Evolutionary conservation across 306 rosid genomes (phyloP), one percentile per base, ranked within the genome.

Genomic region (Cajanus cajan): DNA sequence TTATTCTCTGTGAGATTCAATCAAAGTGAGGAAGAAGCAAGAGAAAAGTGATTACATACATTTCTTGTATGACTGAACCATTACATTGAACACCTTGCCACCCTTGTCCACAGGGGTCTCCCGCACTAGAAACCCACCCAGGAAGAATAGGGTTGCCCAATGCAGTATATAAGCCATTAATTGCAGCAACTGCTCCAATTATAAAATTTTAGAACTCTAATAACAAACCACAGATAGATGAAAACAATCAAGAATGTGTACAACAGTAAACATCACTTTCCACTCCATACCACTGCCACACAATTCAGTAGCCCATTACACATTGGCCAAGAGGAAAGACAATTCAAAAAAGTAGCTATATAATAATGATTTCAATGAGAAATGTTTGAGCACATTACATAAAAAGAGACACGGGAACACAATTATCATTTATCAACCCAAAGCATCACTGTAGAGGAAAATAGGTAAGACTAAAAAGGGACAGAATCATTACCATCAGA

Each of bases 81-180:
- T 90, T 88, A 71, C 98, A 94, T 24, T 25, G 83, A 77, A 94
- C 87, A n/a, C 98, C 98, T 82, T 94, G 98, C 98, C 97, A 94
- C 12, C 73, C 86, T 71, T 94, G 89, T 52, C 97, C 98, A 5
- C 98, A 94, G 0, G 98, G 98, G 84, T 94, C 98, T 78, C 96
- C 97, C 6, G 80, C 98, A 76, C 73, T 78, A 12, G 92, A 70
- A 75, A 88, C 87, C 98, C 98, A 94, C 83, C 94, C 93, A 36
- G 97, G 96, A 76, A 94, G 90, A 85, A 62, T 74, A 77, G 98
- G 98, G 52, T 82, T 82, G 63, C 96, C 94, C 77, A 92, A 83
- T 40, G 98, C 82, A 65, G 82, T 78, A 77, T 89, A 90, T 76
- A 94, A 84, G 75, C 78, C 71, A 79, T 91, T 90, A 44, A 94